Percentiles rank a stretch among this genome's conserved stretches.
Evolutionary conservation across 768 basidiomycete species (phyloP).

Genomic region (Rhodotorula diobovata): DNA sequence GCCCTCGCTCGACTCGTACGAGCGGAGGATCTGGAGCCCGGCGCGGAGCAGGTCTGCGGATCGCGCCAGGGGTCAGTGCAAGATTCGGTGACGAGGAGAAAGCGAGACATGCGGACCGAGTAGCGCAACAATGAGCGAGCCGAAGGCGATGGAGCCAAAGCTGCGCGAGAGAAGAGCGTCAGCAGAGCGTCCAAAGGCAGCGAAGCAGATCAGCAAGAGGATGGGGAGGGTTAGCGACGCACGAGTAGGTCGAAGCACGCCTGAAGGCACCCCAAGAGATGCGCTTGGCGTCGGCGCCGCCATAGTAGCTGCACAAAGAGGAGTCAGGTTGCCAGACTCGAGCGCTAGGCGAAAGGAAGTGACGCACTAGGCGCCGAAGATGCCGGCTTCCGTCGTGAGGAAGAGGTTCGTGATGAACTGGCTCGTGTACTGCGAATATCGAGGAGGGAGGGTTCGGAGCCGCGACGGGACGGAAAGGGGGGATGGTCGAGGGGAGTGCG

Average conservation of each 20-base stretch:
- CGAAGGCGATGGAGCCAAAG: slow-evolving; percentile 37
- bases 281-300: background rate
- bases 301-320: slow-evolving; percentile 19
- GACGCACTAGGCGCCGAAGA: slow-evolving; percentile 38
- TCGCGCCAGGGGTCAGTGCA: background rate
- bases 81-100: background rate
- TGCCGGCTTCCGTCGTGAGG: slow-evolving; percentile 40
- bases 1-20: slow-evolving; percentile 35
- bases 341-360: background rate
- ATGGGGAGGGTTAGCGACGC: slow-evolving; percentile 6
- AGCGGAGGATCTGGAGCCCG: slow-evolving; percentile 32
- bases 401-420: slow-evolving; percentile 33
- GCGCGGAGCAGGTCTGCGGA: slow-evolving; percentile 38
- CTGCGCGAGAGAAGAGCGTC: background rate
- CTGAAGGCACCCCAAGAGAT: slow-evolving; percentile 38
- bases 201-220: slow-evolving; percentile 9
- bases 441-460: background rate
- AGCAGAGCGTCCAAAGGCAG: too few relatives aligned
- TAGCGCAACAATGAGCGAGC: slow-evolving; percentile 42
- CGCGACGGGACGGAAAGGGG: too few relatives aligned
- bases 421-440: background rate
- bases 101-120: slow-evolving; percentile 26
- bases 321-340: background rate
- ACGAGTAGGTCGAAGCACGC: slow-evolving; percentile 43
- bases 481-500: too few relatives aligned